A percentile compares a stretch with the other conserved stretches of the same genome.
These are phyloP conservation scores for Mentha longifolia DNA, from an alignment of 257 asterid genomes.

Conservation along the genomic window DNA sequence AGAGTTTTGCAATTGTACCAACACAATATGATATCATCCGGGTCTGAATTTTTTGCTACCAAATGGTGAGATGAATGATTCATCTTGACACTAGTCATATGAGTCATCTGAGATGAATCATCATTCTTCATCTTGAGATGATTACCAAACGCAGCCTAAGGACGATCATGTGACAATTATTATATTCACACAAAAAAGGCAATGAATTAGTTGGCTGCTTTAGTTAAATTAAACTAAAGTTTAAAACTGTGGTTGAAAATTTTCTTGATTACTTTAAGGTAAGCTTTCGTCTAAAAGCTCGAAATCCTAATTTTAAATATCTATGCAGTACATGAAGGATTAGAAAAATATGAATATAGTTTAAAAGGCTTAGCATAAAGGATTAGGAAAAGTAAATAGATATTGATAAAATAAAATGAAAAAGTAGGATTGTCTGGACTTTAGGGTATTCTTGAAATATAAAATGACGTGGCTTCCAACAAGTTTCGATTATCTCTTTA, in stretches of 20 bases:
- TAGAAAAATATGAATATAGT: not conserved
- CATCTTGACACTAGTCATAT: too few species aligned
- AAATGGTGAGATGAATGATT: too few species aligned
- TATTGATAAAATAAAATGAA: constrained; percentile 1
- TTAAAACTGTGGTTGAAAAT: constrained; percentile 8
- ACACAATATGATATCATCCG: too few species aligned
- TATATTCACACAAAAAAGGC: constrained; percentile 1
- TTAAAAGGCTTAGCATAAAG: not conserved
- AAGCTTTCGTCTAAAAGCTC: constrained; percentile 8
- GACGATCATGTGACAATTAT: constrained; percentile 29
- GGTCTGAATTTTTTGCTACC: too few species aligned
- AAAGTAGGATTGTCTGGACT: constrained; percentile 20
- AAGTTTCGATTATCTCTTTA: constrained; percentile 21
- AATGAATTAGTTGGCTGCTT: constrained; percentile 6
- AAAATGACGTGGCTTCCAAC: constrained; percentile 49
- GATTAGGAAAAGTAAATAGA: not conserved
- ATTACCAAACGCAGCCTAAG: too few species aligned
- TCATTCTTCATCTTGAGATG: too few species aligned
- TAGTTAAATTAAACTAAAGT: too few species aligned
- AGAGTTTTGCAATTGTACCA: too few species aligned
- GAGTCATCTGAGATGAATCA: too few species aligned
- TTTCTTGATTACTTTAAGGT: constrained; percentile 21
- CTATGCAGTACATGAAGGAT: not conserved
- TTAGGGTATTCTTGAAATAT: constrained; percentile 26
- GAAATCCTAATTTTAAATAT: not conserved